Evolutionary conservation across 345 rosid genomes (phyloP).

Genomic region (Turnera subulata): DNA sequence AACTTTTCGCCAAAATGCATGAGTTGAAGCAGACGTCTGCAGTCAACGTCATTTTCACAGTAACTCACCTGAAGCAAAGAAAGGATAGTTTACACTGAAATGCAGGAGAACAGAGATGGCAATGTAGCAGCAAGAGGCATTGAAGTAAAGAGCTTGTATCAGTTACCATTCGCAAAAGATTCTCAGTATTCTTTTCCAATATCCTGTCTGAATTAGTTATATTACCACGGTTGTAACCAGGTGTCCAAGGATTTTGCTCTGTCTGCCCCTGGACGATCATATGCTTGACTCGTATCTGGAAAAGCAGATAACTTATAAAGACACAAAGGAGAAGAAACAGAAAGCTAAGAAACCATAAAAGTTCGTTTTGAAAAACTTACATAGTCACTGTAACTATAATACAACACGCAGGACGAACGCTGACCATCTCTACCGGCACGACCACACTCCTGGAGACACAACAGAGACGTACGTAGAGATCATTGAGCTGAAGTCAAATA

Average conservation of each 20-base stretch:
- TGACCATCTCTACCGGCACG: conserved; percentile 99
- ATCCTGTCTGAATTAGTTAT: conserved; percentile 61
- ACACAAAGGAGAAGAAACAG: conserved; percentile 9
- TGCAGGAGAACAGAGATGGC: conserved; percentile 3
- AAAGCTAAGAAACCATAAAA: too few relatives aligned
- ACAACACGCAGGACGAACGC: conserved; percentile 83
- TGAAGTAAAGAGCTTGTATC: conserved; percentile 9
- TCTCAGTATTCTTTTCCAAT: conserved; percentile 84
- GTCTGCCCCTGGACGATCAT: conserved; percentile 85
- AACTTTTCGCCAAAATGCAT: conserved; percentile 94
- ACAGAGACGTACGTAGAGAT: conserved; percentile 1
- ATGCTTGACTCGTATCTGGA: conserved; percentile 87
- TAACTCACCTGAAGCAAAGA: conserved; percentile 72
- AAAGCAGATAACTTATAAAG: conserved; percentile 14
- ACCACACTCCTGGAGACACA: conserved; percentile 74
- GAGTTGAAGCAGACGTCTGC: conserved; percentile 85
- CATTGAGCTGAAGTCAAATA: not conserved
- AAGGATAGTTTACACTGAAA: conserved; percentile 15
- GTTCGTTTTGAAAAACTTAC: conserved; percentile 38
- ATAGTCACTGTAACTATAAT: conserved; percentile 90
- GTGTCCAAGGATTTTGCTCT: conserved; percentile 70
- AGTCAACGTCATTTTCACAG: conserved; percentile 92
- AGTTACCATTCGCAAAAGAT: conserved; percentile 84
- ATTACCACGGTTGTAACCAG: conserved; percentile 53
- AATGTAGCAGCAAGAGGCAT: conserved; percentile 1